Evolutionary conservation across 2,329 filamentous ascomycete genomes (phyloP).

Genomic region (Trichoderma sp.): DNA sequence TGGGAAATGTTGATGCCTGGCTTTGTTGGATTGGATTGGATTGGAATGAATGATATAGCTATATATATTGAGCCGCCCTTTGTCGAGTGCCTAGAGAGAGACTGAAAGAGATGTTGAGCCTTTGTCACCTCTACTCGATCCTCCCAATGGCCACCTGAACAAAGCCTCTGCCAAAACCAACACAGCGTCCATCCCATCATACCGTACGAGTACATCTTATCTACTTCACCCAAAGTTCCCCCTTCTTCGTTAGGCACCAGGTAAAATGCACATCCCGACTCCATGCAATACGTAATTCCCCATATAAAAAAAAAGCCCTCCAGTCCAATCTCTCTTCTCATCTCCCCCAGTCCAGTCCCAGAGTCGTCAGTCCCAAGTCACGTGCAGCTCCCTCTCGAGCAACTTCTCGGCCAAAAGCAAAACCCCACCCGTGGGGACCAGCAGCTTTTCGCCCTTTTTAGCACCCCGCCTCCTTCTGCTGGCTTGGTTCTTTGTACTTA

Average conservation of each 20-base stretch:
- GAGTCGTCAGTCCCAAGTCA: background rate
- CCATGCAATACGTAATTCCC: conserved; percentile 19
- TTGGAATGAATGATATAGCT: background rate
- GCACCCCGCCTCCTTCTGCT: conserved; percentile 11
- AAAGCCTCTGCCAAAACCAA: background rate
- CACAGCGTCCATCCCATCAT: background rate
- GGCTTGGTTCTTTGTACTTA: background rate
- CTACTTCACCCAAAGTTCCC: too few relatives aligned
- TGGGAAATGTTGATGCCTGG: background rate
- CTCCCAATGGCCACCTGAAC: background rate
- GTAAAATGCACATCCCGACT: background rate
- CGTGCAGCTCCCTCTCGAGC: conserved; percentile 3
- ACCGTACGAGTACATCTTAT: background rate
- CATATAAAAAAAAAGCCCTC: background rate
- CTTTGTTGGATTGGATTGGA: background rate
- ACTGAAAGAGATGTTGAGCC: background rate
- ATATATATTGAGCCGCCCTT: background rate
- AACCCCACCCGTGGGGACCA: background rate
- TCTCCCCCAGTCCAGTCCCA: background rate
- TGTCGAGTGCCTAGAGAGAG: background rate
- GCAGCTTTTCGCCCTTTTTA: conserved; percentile 20
- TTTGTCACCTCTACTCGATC: background rate
- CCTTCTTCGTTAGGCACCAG: background rate
- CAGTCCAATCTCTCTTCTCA: conserved; percentile 3
- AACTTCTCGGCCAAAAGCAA: background rate